These are phyloP conservation scores for Claviceps quebecensis DNA, from an alignment of 2,329 filamentous ascomycete genomes.

Conservation along the genomic window DNA sequence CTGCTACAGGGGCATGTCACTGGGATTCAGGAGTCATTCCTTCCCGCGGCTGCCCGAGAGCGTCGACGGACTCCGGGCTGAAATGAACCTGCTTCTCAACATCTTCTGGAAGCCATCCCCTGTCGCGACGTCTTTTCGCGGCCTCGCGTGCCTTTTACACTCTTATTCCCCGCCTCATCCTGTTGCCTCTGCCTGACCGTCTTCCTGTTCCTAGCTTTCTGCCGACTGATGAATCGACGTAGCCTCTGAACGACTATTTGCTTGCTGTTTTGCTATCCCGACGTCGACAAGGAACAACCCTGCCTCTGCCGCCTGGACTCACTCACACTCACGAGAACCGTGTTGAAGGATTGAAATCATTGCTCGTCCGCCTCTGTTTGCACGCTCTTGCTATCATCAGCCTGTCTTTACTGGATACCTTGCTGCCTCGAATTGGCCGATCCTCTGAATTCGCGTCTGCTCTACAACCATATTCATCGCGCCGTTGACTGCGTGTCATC, in stretches of 20 bases:
- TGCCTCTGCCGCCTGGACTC: not conserved
- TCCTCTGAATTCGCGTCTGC: too few species aligned
- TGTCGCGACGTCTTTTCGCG: slow-evolving; percentile 5
- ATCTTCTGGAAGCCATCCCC: slow-evolving; percentile 17
- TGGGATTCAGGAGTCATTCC: not conserved
- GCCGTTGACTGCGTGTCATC: not conserved
- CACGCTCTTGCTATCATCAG: not conserved
- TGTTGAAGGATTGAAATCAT: not conserved
- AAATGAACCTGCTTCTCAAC: slow-evolving; percentile 12
- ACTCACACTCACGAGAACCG: not conserved
- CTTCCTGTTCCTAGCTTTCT: not conserved
- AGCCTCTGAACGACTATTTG: not conserved
- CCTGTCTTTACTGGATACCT: not conserved
- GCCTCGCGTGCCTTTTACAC: slow-evolving; percentile 1
- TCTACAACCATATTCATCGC: not conserved
- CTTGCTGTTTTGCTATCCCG: not conserved
- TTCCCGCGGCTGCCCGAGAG: not conserved
- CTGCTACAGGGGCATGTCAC: not conserved
- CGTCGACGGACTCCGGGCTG: not conserved
- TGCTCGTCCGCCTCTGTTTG: not conserved
- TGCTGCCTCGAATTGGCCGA: not conserved
- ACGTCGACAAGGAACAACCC: not conserved
- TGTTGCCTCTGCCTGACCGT: not conserved
- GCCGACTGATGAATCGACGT: not conserved
- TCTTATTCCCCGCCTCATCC: not conserved